Conservation (phyloP, 768 basidiomycete species). For the Rhizopogon roseolus region DNA sequence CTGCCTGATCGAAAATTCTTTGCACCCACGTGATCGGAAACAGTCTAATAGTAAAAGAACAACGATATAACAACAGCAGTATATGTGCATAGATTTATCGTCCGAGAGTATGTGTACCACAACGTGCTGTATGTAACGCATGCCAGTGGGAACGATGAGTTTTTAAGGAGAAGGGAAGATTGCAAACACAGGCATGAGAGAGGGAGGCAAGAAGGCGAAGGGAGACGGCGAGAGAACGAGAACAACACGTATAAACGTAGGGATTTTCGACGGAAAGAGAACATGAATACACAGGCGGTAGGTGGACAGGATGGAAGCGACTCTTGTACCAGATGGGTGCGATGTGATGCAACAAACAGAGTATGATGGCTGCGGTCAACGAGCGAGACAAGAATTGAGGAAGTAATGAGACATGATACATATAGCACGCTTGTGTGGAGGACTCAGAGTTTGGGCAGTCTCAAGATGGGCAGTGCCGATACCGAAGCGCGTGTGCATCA, state of each 20-base stretch:
- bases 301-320: slow-evolving; percentile 18
- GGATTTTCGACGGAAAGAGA: slow-evolving; percentile 13
- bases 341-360: slow-evolving; percentile 8
- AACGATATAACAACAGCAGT: background rate
- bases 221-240: background rate
- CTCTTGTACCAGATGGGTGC: slow-evolving; percentile 9
- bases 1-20: too few relatives aligned
- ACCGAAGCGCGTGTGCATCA: background rate
- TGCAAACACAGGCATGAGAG: background rate
- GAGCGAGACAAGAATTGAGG: slow-evolving; percentile 23
- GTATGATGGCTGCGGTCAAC: slow-evolving; percentile 7
- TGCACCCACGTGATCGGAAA: background rate
- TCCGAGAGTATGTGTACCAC: slow-evolving; percentile 3
- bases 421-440: slow-evolving; percentile 1
- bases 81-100: slow-evolving; percentile 3
- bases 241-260: background rate
- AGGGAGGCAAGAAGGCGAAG: slow-evolving; percentile 7
- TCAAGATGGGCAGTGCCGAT: background rate
- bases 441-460: slow-evolving; percentile 7
- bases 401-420: slow-evolving; percentile 21
- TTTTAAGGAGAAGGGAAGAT: background rate
- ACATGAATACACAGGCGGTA: slow-evolving; percentile 17
- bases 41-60: background rate
- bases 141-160: background rate
- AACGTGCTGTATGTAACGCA: slow-evolving; percentile 2